Base-by-base conservation (phyloP, 2,329 filamentous ascomycete species). In the Curvularia spicifera region DNA sequence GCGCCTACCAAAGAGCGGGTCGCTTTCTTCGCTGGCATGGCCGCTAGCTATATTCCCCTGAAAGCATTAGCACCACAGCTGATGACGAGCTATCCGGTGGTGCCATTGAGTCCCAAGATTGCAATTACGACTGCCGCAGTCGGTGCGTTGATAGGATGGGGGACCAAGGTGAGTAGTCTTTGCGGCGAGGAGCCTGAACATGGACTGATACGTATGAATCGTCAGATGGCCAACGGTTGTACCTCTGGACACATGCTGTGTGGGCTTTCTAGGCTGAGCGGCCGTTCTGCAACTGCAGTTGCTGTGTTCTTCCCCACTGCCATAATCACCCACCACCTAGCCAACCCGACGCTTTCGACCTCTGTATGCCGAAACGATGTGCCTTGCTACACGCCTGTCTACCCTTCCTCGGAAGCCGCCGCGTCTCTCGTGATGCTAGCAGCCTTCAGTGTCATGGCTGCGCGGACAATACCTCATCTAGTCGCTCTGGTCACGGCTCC, bases 161-260 rank as follows among this genome's bases (percentile, higher is more conserved):
- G 83, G 15, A 84, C 83, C 15, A 84, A 83, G 76, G 82, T 83
- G 62, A 67, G 68, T 26, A 15, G 37, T 15, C 24, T 50, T 40
- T 28, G 20, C 4, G 12, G 12, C 3, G 15, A 10, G 24, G 2
- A 28, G 18, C 2, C 12, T 28, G 39, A 5, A 2, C 37, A 15
- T 50, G 33, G 6, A 35, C 59, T 71, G 42, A 72, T 45, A 12
- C 7, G 13, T 45, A 12, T 9, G n/a, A 15, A n/a, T 8, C 1
- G 24, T 15, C 8, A 75, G 73, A 53, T 57, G 43, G 67, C 71
- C 5, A 77, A 78, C 53, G 83, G 83, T 18, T 85, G 83, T 64
- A 84, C 83, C 9, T 84, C 82, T 1, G 83, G 83, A 51, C 83
- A 85, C 64, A 84, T 85, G 80, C 79, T 85, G 31, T 84, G 82